Percentiles rank a stretch among this genome's conserved stretches.
Evolutionary conservation across 768 basidiomycete genomes (phyloP).

Genomic region (Boletus rubropictus): DNA sequence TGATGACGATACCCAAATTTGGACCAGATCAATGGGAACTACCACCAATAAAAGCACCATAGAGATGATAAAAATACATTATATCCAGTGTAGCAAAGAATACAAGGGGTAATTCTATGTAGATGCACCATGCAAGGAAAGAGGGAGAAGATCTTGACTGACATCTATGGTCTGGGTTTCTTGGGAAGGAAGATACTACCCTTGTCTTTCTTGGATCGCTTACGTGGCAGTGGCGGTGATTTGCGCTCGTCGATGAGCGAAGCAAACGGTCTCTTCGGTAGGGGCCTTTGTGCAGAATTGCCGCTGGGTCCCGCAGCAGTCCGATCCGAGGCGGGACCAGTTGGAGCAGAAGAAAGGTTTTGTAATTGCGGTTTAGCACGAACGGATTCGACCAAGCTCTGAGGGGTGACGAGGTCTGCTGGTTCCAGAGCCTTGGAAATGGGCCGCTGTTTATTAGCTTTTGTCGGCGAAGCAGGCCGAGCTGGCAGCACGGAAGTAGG

Average conservation of each 20-base stretch:
- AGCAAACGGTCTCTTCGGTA: constrained; percentile 20
- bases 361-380: constrained; percentile 23
- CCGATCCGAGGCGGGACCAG: background rate
- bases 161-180: constrained; percentile 34
- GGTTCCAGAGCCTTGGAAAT: constrained; percentile 21
- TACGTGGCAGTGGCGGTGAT: constrained; percentile 25
- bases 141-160: background rate
- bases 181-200: constrained; percentile 58
- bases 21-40: constrained; percentile 85
- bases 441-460: constrained; percentile 20
- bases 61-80: constrained; percentile 17
- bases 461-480: constrained; percentile 20
- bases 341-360: background rate
- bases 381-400: constrained; percentile 28
- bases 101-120: constrained; percentile 8
- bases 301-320: constrained; percentile 4
- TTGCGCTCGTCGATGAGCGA: constrained; percentile 17
- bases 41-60: constrained; percentile 44
- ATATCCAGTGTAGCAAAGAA: constrained; percentile 7
- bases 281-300: constrained; percentile 1
- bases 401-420: constrained; percentile 36
- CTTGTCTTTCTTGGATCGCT: constrained; percentile 32
- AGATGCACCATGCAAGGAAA: background rate
- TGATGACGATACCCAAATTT: constrained; percentile 79
- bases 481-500: constrained; percentile 14